A percentile compares a stretch with the other conserved stretches of the same genome.
Conservation (phyloP, 2,329 filamentous ascomycete species). For the Juglanconis sp. region DNA sequence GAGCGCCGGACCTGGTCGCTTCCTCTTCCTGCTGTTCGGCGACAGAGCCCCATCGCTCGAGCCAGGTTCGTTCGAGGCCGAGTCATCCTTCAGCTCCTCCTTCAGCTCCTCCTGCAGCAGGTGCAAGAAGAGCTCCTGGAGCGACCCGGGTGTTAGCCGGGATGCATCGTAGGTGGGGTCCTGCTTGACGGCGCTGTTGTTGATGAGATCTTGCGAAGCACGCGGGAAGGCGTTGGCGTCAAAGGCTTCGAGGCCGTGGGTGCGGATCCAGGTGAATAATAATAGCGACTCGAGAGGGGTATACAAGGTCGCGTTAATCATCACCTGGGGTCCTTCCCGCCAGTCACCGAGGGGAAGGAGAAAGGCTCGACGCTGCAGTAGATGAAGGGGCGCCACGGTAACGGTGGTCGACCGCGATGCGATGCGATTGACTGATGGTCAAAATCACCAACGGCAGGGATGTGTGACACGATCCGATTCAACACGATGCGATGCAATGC, state of each 20-base stretch:
- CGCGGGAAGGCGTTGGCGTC: slow-evolving; percentile 30
- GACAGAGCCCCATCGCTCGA: slow-evolving; percentile 43
- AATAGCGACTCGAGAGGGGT: slow-evolving; percentile 35
- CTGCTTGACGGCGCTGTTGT: slow-evolving; percentile 68
- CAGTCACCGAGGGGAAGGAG: slow-evolving; percentile 27
- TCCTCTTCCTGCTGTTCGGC: slow-evolving; percentile 68
- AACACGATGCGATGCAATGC: neutral
- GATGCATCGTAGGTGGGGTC: slow-evolving; percentile 68
- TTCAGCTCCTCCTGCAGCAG: slow-evolving; percentile 72
- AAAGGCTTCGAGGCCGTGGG: slow-evolving; percentile 28
- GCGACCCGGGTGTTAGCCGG: slow-evolving; percentile 72
- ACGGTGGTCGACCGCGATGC: slow-evolving; percentile 19
- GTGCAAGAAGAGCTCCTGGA: slow-evolving; percentile 75
- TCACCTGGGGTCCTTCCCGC: slow-evolving; percentile 34
- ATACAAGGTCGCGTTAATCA: slow-evolving; percentile 30
- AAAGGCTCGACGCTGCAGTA: slow-evolving; percentile 31
- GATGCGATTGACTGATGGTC: neutral
- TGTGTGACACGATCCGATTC: neutral
- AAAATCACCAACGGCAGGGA: too few relatives aligned
- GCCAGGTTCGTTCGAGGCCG: slow-evolving; percentile 29
- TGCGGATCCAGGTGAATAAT: slow-evolving; percentile 31
- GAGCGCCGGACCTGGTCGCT: slow-evolving; percentile 60
- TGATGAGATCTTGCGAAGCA: slow-evolving; percentile 60
- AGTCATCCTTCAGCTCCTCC: slow-evolving; percentile 35
- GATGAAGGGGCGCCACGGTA: slow-evolving; percentile 34